Base-by-base conservation (phyloP, 495 filamentous ascomycete genomes). In the Cairneyella variabilis region DNA sequence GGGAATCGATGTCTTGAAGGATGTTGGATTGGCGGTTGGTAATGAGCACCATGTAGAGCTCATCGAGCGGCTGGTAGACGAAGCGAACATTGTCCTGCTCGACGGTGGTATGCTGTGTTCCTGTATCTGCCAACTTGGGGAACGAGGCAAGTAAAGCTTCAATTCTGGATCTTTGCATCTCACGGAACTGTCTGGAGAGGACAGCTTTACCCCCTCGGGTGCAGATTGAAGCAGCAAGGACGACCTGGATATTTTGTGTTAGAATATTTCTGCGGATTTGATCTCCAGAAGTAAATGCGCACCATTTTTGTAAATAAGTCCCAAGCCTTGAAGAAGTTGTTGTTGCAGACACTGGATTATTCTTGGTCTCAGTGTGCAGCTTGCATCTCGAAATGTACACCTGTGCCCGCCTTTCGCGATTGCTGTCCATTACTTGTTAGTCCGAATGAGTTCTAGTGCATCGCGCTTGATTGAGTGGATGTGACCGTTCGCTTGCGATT, bases 1-100 rank as follows among this genome's bases (percentile, higher is more conserved):
- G 82, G 39, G 92, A 96, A 71, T 97, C 91, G 64, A 98, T 98
- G 66, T 98, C 93, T 74, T 98, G 93, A 26, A 98, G 80, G 60
- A 97, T 98, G 74, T 98, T 98, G 62, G 90, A 96, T 79, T 97
- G 92, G 53, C 90, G 89, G 76, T 97, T 97, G 73, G 95, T 98
- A 70, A 98, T 97, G 56, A 98, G 84, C 48, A 98, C 91, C 81
- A 98, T 96, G 79, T 97, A 98, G 54, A 98, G 83, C 75, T 97
- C 95, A 71, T 98, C 95, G 48, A 98, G 79, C 54, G 95, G 93
- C 70, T 98, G 93, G 76, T 98, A 98, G 46, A 97, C 93, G 66
- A 96, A 98, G 68, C 93, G 93, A 60, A 98, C 93, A 78, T 96
- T 97, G 76, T 98, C 93, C 68, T 96, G 92, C 70, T 98, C 93